Evolutionary conservation across 2,329 filamentous ascomycete genomes (phyloP).

Genomic region (Cytospora schulzeri): DNA sequence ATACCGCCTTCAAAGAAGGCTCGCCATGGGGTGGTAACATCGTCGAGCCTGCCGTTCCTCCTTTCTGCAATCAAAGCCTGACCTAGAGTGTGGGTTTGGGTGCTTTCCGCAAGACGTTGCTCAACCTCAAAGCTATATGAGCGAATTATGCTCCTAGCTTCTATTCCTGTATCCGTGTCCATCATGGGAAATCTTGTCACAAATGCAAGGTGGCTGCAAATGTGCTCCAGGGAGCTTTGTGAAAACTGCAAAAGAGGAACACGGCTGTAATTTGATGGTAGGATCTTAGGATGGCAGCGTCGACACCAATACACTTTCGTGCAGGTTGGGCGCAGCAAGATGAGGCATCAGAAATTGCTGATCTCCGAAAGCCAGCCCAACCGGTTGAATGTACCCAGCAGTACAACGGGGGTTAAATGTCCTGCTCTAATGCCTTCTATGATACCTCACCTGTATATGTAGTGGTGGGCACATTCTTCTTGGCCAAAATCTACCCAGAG

Average conservation of each 20-base stretch:
- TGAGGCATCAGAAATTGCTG: neutral
- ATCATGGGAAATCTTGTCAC: neutral
- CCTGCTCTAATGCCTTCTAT: neutral
- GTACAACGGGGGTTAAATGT: too few relatives aligned
- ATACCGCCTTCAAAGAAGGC: conserved; percentile 23
- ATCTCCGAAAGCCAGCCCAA: too few relatives aligned
- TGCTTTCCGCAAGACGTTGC: conserved; percentile 1
- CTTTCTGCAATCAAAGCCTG: conserved; percentile 21
- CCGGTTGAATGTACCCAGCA: too few relatives aligned
- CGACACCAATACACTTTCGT: neutral
- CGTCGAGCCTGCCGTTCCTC: neutral
- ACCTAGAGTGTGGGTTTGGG: neutral
- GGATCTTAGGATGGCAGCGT: neutral
- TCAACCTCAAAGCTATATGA: conserved; percentile 22
- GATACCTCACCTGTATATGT: neutral
- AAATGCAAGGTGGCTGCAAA: too few relatives aligned
- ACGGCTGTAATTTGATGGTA: neutral
- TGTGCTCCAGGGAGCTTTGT: neutral
- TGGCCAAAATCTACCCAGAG: too few relatives aligned
- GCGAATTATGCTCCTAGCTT: neutral
- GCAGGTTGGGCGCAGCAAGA: neutral
- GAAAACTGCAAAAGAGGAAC: neutral
- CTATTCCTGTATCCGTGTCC: neutral
- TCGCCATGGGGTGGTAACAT: conserved; percentile 24
- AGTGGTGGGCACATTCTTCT: too few relatives aligned